Evolutionary conservation across 2,329 filamentous ascomycete genomes (phyloP).

Genomic region (Talaromyces albobiverticillius): DNA sequence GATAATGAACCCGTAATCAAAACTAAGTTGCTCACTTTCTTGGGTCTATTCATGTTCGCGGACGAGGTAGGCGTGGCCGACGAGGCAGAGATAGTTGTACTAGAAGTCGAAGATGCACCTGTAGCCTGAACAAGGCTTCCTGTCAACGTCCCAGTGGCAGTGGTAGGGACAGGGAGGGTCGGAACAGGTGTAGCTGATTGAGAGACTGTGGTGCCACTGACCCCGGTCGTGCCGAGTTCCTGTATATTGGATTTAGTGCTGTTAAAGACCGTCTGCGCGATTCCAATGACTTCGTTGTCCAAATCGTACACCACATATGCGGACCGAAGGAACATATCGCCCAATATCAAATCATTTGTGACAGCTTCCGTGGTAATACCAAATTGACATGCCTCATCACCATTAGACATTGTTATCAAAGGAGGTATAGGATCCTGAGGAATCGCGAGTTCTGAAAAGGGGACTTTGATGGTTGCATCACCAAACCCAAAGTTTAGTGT

Average conservation of each 20-base stretch:
- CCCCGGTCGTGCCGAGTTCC: background rate
- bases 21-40: too few relatives aligned
- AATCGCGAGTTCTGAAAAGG: constrained; percentile 54
- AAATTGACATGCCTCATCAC: constrained; percentile 56
- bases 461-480: constrained; percentile 27
- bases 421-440: constrained; percentile 35
- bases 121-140: background rate
- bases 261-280: constrained; percentile 65
- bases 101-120: background rate
- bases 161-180: background rate
- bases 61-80: background rate
- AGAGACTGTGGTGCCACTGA: background rate
- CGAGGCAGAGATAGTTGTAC: background rate
- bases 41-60: background rate
- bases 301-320: constrained; percentile 72
- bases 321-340: constrained; percentile 69
- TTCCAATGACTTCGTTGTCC: constrained; percentile 64
- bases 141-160: background rate
- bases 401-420: background rate
- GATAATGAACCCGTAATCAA: too few relatives aligned
- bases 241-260: background rate
- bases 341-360: constrained; percentile 49
- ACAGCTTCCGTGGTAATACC: constrained; percentile 56
- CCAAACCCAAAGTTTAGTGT: constrained; percentile 52
- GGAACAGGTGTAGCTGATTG: background rate